A percentile compares a stretch with the other conserved stretches of the same genome.
These are phyloP conservation scores for Lithocarpus polystachyus DNA, from an alignment of 306 rosid genomes.

Conservation along the genomic window DNA sequence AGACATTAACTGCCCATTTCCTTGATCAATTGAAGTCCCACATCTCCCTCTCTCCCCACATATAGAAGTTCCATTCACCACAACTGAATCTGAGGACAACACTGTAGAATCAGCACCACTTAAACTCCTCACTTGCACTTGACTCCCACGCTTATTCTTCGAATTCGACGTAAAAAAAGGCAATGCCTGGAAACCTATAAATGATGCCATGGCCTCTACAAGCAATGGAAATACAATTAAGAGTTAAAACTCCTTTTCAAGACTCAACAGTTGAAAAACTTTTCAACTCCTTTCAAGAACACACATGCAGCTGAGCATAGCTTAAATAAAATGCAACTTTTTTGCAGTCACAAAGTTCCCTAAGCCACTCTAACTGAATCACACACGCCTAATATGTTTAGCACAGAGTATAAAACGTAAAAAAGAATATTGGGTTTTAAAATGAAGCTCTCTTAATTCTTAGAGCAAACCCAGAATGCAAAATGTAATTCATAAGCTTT, in stretches of 20 bases:
- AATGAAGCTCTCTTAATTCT: background rate
- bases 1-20: slow-evolving; percentile 23
- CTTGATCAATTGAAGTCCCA: no score
- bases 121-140: slow-evolving; percentile 34
- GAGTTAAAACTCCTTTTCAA: background rate
- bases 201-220: slow-evolving; percentile 47
- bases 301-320: background rate
- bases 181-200: slow-evolving; percentile 30
- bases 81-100: slow-evolving; percentile 39
- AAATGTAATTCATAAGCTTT: background rate
- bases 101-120: slow-evolving; percentile 26
- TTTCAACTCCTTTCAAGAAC: background rate
- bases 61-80: slow-evolving; percentile 25
- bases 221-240: background rate
- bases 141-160: slow-evolving; percentile 15
- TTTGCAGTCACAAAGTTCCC: background rate
- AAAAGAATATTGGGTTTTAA: no score
- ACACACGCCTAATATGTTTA: background rate
- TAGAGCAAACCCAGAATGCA: background rate
- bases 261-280: background rate
- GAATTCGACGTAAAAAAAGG: slow-evolving; percentile 23
- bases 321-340: background rate
- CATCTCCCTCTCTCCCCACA: no score
- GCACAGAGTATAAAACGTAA: no score
- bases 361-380: background rate